Conservation (phyloP, 176 grass and related monocot species). For the Luzula sylvatica region DNA sequence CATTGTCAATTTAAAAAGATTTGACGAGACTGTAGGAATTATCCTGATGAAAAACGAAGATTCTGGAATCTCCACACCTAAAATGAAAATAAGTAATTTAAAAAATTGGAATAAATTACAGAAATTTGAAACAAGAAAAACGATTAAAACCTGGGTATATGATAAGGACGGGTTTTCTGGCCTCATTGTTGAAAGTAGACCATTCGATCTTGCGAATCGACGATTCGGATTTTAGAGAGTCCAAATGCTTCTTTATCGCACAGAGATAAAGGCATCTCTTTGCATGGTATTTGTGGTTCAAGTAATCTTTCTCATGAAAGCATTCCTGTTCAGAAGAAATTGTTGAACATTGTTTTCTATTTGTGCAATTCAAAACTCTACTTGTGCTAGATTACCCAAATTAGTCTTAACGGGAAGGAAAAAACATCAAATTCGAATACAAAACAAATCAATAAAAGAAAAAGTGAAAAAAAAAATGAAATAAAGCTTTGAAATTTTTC, state of each 20-base stretch:
- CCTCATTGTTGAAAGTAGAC: conserved; percentile 74
- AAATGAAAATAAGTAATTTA: conserved; percentile 2
- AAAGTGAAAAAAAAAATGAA: not conserved
- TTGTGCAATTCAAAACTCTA: not conserved
- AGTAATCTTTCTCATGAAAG: conserved; percentile 88
- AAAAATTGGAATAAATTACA: conserved; percentile 1
- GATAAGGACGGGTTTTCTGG: conserved; percentile 73
- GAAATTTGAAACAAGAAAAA: conserved; percentile 17
- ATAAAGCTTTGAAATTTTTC: not conserved
- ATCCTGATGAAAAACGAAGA: conserved; percentile 52
- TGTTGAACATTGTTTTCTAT: not conserved
- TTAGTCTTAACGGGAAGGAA: too few relatives aligned
- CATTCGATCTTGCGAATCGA: conserved; percentile 48
- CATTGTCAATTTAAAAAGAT: conserved; percentile 59
- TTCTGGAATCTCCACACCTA: conserved; percentile 43
- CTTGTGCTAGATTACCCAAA: too few relatives aligned
- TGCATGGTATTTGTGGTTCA: conserved; percentile 89
- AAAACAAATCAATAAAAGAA: not conserved
- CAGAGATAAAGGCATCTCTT: conserved; percentile 83
- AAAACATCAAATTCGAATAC: not conserved
- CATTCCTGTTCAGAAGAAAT: conserved; percentile 43
- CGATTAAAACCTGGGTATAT: conserved; percentile 65
- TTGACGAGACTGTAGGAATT: conserved; percentile 51
- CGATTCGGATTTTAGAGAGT: conserved; percentile 41
- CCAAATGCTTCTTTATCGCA: conserved; percentile 60